Evolutionary conservation across 1,284 basidiomycete species (phyloP), one percentile per base, ranked within the genome.

Genomic region (Sanghuangporus sanghuang): DNA sequence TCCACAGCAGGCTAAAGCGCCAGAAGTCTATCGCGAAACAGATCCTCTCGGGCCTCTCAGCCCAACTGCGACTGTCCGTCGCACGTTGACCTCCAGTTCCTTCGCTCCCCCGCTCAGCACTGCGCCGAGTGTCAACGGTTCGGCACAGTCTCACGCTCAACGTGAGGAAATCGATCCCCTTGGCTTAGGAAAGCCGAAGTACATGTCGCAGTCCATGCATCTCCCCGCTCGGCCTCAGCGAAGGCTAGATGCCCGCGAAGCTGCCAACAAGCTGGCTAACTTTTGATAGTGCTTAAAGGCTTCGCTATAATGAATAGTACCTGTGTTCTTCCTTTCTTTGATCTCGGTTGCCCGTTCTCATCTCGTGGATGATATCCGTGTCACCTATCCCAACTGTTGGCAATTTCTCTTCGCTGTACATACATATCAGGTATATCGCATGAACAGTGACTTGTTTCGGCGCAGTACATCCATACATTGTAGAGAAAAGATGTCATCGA

Each of bases 221-320:
- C 78, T 87, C 49, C 83, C 63, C n/a, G 46, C 54, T 21, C 52
- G 84, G 67, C 85, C 89, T 9, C 83, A 81, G 44, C 76, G 89
- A 66, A 79, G 87, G 68, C 72, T 93, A 69, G 91, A 93, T 73
- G 85, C 92, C 6, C 80, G 85, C 68, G 87, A 93, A 72, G 91
- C 91, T n/a, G 91, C 92, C 23, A 92, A 89, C 73, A 93, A 92
- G 73, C 79, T 93, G 62, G 91, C 90, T 7, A 93, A 93, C 71
- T 90, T 93, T 87, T 90, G 92, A 54, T 64, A 50, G 35, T 3
- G 27, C 27, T 32, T 32, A 32, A 32, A 32, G 27, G 11, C n/a
- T 42, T 42, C 40, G 3, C 52, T 35, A 0, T 21, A 14, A 27
- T 53, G 52, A 49, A n/a, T n/a, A 49, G 48, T 9, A 18, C 9